Conservation (phyloP, 805 yeast species). For the Debaryomyces maramus region DNA sequence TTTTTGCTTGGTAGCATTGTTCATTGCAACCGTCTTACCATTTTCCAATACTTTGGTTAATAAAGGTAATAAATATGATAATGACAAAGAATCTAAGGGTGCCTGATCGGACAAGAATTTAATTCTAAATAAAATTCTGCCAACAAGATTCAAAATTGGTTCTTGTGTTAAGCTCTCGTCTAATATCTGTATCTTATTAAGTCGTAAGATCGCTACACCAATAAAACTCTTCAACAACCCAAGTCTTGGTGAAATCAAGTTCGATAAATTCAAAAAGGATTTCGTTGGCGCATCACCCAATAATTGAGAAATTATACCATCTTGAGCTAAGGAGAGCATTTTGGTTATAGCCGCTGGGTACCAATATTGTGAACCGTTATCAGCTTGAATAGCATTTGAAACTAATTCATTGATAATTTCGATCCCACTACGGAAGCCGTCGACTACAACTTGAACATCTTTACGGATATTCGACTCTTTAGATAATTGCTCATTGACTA, state of each 20-base stretch:
- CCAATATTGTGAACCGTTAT: conserved; percentile 72
- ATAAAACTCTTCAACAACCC: conserved; percentile 51
- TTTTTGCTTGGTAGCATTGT: conserved; percentile 49
- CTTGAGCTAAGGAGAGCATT: conserved; percentile 46
- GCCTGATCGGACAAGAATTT: conserved; percentile 73
- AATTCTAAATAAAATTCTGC: conserved; percentile 72
- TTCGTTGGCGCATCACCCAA: conserved; percentile 46
- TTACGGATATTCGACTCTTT: conserved; percentile 61
- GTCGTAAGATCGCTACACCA: conserved; percentile 71
- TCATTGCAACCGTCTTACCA: conserved; percentile 59
- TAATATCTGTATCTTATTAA: conserved; percentile 46
- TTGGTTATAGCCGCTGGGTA: conserved; percentile 60
- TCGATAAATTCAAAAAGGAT: conserved; percentile 56
- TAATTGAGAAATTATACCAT: conserved; percentile 30
- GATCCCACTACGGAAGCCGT: conserved; percentile 48
- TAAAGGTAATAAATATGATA: conserved; percentile 76
- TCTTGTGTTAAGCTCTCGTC: conserved; percentile 50
- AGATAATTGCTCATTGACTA: conserved; percentile 60
- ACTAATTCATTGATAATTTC: conserved; percentile 56
- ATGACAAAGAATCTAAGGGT: conserved; percentile 64
- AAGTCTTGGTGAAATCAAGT: conserved; percentile 50
- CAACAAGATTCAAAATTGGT: conserved; percentile 51
- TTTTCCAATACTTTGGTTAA: conserved; percentile 64
- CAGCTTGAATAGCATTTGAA: conserved; percentile 47
- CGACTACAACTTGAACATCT: conserved; percentile 39